Base-by-base conservation (phyloP, 2,329 filamentous ascomycete genomes). In the Chrysosporium queenslandicum region DNA sequence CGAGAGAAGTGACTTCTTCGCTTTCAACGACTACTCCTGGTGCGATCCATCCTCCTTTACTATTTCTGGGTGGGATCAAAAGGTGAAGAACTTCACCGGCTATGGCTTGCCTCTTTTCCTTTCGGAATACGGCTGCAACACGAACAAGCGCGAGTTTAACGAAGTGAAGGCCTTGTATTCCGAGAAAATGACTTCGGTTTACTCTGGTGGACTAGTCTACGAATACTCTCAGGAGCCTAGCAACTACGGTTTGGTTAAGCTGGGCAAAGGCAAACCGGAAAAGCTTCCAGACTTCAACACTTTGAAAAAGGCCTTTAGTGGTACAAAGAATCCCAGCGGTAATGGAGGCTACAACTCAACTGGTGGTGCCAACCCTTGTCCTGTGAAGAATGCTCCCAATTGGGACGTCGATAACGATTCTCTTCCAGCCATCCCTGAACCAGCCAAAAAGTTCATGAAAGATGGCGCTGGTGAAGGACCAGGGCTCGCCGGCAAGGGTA, bases 131-230 rank as follows among this genome's bases (percentile, higher is more conserved):
- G 92, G 92, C 57, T 98, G 92, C 77, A 83, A 80, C 71, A 85
- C 79, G 66, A 89, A 87, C 76, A 80, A 75, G 55, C 90, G 91
- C 61, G 75, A 84, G 64, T 98, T 95, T 64, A 76, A 81, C 55
- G 91, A 96, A 73, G 72, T 96, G 49, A 70, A 71, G 45, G 77
- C 90, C 42, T 77, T 98, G 53, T 97, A 96, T 83, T 80, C 75
- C 70, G 71, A 70, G 18, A 68, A 95, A 55, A 97, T 97, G 91
- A 89, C 85, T 6, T 61, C 69, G 16, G 89, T 96, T 63, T 97
- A 95, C 79, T 96, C 90, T 37, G 92, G 92, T 63, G 92, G 92
- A 68, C 80, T 98, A 36, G 86, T 96, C 69, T 98, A 96, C 74
- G 90, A 97, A 72, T 98, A 95, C 76, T 83, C 86, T 8, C 73